Evolutionary conservation across 345 rosid genomes (phyloP).

Genomic region (Populus euphratica): DNA sequence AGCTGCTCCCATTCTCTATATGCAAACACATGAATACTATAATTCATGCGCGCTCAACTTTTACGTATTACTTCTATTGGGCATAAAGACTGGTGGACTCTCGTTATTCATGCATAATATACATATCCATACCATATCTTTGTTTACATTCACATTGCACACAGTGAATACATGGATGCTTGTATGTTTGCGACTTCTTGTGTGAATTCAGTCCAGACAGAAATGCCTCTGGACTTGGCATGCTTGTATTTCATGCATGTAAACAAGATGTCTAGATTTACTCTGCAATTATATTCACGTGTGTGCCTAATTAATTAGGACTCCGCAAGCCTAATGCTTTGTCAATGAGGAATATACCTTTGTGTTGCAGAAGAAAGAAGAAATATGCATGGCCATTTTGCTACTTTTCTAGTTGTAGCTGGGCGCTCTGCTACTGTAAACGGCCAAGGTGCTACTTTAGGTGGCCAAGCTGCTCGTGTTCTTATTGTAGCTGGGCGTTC

Average conservation of each 20-base stretch:
- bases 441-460: slow-evolving; percentile 10
- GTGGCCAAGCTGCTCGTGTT: slow-evolving; percentile 25
- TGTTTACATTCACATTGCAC: background rate
- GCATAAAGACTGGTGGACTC: background rate
- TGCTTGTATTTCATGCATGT: background rate
- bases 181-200: background rate
- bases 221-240: slow-evolving; percentile 5
- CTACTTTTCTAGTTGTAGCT: slow-evolving; percentile 42
- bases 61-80: background rate
- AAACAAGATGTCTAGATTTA: background rate
- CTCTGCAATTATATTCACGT: background rate
- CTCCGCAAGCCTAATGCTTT: slow-evolving; percentile 15
- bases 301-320: slow-evolving; percentile 3
- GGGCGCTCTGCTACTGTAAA: slow-evolving; percentile 27
- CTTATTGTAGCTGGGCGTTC: slow-evolving; percentile 38
- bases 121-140: background rate
- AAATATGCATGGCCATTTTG: slow-evolving; percentile 36
- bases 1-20: slow-evolving; percentile 14
- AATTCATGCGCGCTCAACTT: background rate
- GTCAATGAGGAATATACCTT: slow-evolving; percentile 20
- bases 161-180: background rate
- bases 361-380: slow-evolving; percentile 25
- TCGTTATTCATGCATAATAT: background rate
- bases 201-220: background rate
- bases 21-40: background rate